Evolutionary conservation across 768 basidiomycete species (phyloP), one percentile per base, ranked within the genome.

Genomic region (Boletus bicolor): DNA sequence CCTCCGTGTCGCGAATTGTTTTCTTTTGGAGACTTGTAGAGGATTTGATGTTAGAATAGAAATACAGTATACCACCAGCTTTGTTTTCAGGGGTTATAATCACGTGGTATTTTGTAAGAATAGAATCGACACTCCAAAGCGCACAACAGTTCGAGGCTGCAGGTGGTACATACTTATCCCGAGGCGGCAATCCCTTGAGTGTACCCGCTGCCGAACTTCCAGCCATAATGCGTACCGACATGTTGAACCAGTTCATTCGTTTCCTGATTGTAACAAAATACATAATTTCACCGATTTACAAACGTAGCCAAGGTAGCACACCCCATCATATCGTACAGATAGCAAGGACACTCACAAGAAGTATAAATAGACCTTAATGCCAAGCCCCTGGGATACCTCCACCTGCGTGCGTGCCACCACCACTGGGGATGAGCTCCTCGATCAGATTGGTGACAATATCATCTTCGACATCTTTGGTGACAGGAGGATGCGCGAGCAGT

Each of bases 381-480:
- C 81, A 82, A 17, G 76, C 75, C 7, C 78, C 81, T 43, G 79
- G 79, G 49, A 76, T 66, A 35, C 71, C 72, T 30, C 67, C 62
- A 37, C 71, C 64, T 44, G 73, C 76, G 3, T 71, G 75, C 35
- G 76, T 73, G 14, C 73, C 75, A 37, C 69, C 68, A 49, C 74
- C 66, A 55, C 69, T 69, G 5, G 81, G 73, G 44, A 87, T 69
- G 48, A 88, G 72, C 42, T 82, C 82, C 60, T 88, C 80, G 44
- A 87, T 68, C 60, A 88, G 59, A 7, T 75, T 81, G 12, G 84
- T 86, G 34, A 86, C 82, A 50, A 87, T 79, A 52, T 85, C 79
- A 60, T 87, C 85, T 66, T 88, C 86, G 1, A 68, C 69, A 10
- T 86, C 85, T 60, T 81, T 83, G 26, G 73, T 74, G 10, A 79